phyloP scores from a whole-genome alignment of 2,329 filamentous ascomycete genomes.

The Alternaria ethzedia region DNA sequence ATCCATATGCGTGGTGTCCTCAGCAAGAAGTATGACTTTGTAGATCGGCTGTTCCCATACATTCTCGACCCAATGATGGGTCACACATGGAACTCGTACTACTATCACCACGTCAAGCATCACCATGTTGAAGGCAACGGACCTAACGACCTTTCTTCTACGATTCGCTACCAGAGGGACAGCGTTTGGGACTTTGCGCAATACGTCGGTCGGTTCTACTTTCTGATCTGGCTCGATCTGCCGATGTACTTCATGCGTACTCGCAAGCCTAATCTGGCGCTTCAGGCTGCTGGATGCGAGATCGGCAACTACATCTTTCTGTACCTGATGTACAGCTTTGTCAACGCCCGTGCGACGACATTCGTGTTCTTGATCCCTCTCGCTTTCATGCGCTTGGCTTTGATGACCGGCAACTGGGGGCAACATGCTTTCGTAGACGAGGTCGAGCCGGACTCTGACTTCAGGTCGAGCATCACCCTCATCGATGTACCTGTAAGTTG shows the following conservation, averaged over 20 bases:
- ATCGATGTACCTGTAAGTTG: constrained; percentile 75
- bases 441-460: constrained; percentile 77
- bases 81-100: constrained; percentile 86
- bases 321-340: constrained; percentile 55
- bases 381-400: constrained; percentile 67
- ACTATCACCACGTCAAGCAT: constrained; percentile 85
- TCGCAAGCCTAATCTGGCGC: constrained; percentile 61
- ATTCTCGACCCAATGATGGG: constrained; percentile 77
- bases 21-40: constrained; percentile 57
- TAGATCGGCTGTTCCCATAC: constrained; percentile 75
- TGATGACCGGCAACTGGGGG: constrained; percentile 87
- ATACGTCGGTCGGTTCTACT: constrained; percentile 76
- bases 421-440: constrained; percentile 83
- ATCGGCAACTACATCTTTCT: constrained; percentile 57
- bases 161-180: constrained; percentile 78
- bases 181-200: constrained; percentile 68
- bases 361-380: constrained; percentile 74
- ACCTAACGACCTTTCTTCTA: constrained; percentile 76
- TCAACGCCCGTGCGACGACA: constrained; percentile 62
- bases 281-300: constrained; percentile 68
- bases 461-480: constrained; percentile 77
- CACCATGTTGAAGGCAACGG: constrained; percentile 85
- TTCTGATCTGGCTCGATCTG: constrained; percentile 76
- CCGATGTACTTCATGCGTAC: constrained; percentile 75
- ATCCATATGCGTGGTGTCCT: constrained; percentile 79